Evolutionary conservation across 495 filamentous ascomycete species (phyloP), one percentile per base, ranked within the genome.

Genomic region (Amorphotheca resinae): DNA sequence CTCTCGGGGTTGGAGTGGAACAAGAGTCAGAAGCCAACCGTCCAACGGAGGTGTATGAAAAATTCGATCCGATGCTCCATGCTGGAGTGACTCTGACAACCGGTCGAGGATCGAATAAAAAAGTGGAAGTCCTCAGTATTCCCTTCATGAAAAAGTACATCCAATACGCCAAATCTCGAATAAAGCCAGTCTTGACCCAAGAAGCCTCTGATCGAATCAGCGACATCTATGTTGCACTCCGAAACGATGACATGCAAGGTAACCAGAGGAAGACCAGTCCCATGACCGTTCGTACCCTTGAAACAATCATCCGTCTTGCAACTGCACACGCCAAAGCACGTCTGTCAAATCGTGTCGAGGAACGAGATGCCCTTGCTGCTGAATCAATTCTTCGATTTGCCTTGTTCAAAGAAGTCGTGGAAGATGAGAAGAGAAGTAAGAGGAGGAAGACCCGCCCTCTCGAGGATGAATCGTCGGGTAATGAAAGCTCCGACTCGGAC

Each of bases 81-180:
- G 83, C 86, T 9, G 91, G 91, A 45, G 85, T 99, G 40, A 83
- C 79, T 22, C 63, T 84, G 25, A 79, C 77, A 8, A 72, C 73
- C 21, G 79, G 79, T 16, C 80, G 87, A 20, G 82, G 81, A 15
- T 56, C 73, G 7, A 74, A 73, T 55, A 83, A 85, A 62, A 79
- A 82, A 46, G 72, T 80, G 26, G 87, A 95, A 59, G 85, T 99
- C n/a, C 69, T 96, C 43, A 91, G 84, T 63, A 95, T 99, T 45
- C 87, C 89, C 0, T 99, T 99, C 66, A 87, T 99, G 64, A 96
- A 96, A 70, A 99, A 99, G 64, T 99, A 95, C 60, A 87, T 99
- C 46, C 91, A 99, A 59, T 99, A 99, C 60, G 88, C 93, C 51
- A 96, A 96, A 64, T 80, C 77, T 21, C 68, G 91, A 58, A 73